A percentile compares a stretch with the other conserved stretches of the same genome.
These are phyloP conservation scores for Fusarium gaditjirri DNA, from an alignment of 2,329 filamentous ascomycete genomes.

Conservation along the genomic window DNA sequence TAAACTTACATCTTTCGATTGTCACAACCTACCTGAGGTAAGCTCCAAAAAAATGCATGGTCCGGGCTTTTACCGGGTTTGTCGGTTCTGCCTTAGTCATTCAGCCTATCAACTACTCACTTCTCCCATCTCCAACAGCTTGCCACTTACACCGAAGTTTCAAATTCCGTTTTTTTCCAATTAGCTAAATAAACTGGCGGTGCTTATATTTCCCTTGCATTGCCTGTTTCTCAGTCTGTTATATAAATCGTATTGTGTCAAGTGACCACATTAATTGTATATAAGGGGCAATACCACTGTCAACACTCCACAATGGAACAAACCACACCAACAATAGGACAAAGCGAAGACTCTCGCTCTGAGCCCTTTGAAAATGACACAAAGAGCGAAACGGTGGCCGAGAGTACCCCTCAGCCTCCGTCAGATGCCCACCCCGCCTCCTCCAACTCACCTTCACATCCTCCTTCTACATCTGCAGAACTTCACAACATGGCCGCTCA, in stretches of 20 bases:
- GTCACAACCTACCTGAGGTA: constrained; percentile 9
- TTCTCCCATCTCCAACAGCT: constrained; percentile 3
- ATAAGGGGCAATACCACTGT: constrained; percentile 2
- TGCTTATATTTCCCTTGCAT: neutral
- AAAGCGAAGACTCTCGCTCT: constrained; percentile 44
- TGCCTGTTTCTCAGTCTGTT: neutral
- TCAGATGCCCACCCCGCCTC: constrained; percentile 36
- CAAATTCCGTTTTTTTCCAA: neutral
- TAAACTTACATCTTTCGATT: constrained; percentile 45
- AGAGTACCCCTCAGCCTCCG: constrained; percentile 37
- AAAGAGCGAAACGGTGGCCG: constrained; percentile 41
- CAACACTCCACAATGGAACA: constrained; percentile 44
- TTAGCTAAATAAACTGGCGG: constrained; percentile 10
- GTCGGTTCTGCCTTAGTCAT: constrained; percentile 39
- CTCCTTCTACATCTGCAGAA: constrained; percentile 48
- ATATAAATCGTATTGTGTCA: constrained; percentile 26
- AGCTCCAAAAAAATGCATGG: constrained; percentile 40
- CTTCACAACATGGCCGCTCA: constrained; percentile 40
- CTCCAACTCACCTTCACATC: constrained; percentile 45
- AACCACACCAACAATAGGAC: constrained; percentile 32
- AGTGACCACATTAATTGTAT: constrained; percentile 24
- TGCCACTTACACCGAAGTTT: constrained; percentile 22
- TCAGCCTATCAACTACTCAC: constrained; percentile 5
- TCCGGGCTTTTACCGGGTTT: constrained; percentile 43
- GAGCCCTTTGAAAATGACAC: constrained; percentile 43